phyloP scores from a whole-genome alignment of 306 rosid genomes.

The Macrotyloma uniflorum region DNA sequence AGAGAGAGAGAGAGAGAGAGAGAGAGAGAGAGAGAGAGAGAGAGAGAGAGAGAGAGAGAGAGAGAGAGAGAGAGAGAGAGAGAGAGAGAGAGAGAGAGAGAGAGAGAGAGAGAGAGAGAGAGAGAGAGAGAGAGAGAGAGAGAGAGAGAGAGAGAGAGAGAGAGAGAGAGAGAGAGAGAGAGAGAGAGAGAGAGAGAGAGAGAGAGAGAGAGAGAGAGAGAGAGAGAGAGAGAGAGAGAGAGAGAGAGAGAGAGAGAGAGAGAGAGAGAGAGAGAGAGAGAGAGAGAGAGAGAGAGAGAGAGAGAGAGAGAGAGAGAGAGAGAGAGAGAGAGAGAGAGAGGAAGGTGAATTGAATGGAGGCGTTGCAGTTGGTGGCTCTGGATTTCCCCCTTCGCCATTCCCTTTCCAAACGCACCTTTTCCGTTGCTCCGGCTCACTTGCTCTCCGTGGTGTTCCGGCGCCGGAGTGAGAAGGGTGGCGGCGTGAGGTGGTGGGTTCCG shows the following conservation, averaged over 20 bases:
- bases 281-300: neutral
- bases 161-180: neutral
- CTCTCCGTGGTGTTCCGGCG: constrained; percentile 26
- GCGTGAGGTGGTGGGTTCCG: neutral
- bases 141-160: neutral
- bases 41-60: neutral
- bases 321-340: neutral
- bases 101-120: neutral
- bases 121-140: neutral
- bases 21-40: neutral
- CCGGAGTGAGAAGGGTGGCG: neutral
- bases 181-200: neutral
- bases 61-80: neutral
- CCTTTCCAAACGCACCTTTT: constrained; percentile 3
- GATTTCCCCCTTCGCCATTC: constrained; percentile 10
- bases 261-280: neutral
- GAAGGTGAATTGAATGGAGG: constrained; percentile 27
- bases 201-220: neutral
- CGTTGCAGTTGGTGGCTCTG: constrained; percentile 18
- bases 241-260: neutral
- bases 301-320: neutral
- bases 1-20: neutral
- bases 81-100: neutral
- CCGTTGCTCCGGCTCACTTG: neutral
- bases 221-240: neutral